phyloP scores from a whole-genome alignment of 345 rosid genomes.

The Gossypium raimondii region DNA sequence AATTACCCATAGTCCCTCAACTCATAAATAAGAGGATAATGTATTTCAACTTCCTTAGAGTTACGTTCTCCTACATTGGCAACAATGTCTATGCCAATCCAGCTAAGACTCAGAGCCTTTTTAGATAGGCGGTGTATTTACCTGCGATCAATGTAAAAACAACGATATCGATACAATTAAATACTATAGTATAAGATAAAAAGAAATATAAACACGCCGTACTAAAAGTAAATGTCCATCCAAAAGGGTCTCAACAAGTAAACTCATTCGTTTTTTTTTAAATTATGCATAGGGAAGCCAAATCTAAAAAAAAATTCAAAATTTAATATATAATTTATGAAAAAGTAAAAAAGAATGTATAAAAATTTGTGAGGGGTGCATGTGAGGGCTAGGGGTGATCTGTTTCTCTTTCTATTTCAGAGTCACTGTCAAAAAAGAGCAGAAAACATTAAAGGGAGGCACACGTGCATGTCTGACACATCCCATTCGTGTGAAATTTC shows the following conservation, averaged over 20 bases:
- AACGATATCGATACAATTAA: rapidly evolving
- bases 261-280: no score
- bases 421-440: conserved; percentile 12
- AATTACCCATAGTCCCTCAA: no score
- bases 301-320: no score
- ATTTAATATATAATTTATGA: background rate
- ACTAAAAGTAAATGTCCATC: no score
- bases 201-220: no score
- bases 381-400: background rate
- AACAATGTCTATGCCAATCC: no score
- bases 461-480: conserved; percentile 46
- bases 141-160: rapidly evolving
- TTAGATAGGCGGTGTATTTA: rapidly evolving
- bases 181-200: rapidly evolving
- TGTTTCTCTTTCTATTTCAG: background rate
- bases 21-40: no score
- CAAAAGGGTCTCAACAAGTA: rapidly evolving
- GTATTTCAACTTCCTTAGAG: no score
- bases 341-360: background rate
- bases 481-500: conserved; percentile 39
- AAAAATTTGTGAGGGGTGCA: background rate
- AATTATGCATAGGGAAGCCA: no score
- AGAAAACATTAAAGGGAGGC: background rate
- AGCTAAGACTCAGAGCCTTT: rapidly evolving
- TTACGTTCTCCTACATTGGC: no score